These are phyloP conservation scores for Cystofilobasidium macerans DNA, from an alignment of 768 basidiomycete species.

Conservation along the genomic window DNA sequence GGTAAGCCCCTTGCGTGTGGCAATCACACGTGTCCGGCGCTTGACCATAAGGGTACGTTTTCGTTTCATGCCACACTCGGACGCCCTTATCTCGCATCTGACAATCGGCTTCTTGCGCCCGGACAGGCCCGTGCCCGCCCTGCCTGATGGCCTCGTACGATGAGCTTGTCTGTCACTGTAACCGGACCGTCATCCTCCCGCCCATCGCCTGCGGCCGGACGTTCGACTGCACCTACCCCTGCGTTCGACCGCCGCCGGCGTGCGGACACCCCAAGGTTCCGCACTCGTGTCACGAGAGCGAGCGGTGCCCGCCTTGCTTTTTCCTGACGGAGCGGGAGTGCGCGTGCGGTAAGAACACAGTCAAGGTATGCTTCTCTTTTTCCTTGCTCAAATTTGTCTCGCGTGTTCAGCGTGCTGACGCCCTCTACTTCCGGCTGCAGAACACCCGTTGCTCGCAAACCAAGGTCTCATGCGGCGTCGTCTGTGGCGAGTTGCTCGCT, in stretches of 20 bases:
- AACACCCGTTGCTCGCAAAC: constrained; percentile 75
- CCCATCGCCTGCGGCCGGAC: constrained; percentile 61
- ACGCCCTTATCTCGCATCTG: too few relatives aligned
- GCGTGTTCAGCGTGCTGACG: too few relatives aligned
- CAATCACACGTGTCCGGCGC: constrained; percentile 49
- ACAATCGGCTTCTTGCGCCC: too few relatives aligned
- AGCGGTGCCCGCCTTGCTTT: constrained; percentile 74
- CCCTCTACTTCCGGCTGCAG: too few relatives aligned
- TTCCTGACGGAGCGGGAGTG: constrained; percentile 67
- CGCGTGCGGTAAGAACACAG: constrained; percentile 68
- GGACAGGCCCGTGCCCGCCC: constrained; percentile 55
- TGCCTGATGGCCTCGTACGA: constrained; percentile 86
- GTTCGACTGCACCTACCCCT: constrained; percentile 69
- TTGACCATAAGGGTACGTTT: constrained; percentile 52
- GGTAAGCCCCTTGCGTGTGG: constrained; percentile 34
- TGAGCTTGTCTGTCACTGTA: constrained; percentile 77
- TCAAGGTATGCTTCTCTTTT: constrained; percentile 39
- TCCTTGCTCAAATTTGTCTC: too few relatives aligned
- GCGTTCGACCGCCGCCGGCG: constrained; percentile 53
- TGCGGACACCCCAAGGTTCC: constrained; percentile 73
- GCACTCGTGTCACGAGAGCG: constrained; percentile 74
- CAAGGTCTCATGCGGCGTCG: constrained; percentile 70
- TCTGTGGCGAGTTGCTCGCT: constrained; percentile 63
- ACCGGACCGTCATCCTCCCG: constrained; percentile 73
- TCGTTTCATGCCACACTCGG: too few relatives aligned